Conservation (phyloP, 441 rosid species). For the Mallotus repandus region DNA sequence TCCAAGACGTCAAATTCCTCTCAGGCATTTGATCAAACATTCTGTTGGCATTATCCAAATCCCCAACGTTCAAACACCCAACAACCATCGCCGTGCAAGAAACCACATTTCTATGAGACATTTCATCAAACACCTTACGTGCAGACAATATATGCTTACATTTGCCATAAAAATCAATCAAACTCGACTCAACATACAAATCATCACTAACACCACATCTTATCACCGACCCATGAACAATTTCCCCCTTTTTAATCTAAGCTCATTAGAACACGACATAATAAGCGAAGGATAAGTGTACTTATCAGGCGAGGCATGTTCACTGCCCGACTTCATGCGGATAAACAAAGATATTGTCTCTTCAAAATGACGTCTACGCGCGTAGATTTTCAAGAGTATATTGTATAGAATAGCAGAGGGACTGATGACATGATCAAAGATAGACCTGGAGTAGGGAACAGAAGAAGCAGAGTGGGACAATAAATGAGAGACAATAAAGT, state of each 20-base stretch:
- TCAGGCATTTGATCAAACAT: slow-evolving; percentile 58
- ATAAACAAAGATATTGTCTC: slow-evolving; percentile 44
- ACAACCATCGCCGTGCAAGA: slow-evolving; percentile 75
- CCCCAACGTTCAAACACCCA: slow-evolving; percentile 48
- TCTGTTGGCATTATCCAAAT: slow-evolving; percentile 46
- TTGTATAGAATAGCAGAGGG: slow-evolving; percentile 66
- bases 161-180: slow-evolving; percentile 67
- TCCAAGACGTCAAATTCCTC: slow-evolving; percentile 61
- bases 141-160: slow-evolving; percentile 46
- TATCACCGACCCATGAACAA: slow-evolving; percentile 55
- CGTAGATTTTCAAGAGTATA: slow-evolving; percentile 44
- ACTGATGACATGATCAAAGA: slow-evolving; percentile 40
- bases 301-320: slow-evolving; percentile 39
- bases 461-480: slow-evolving; percentile 34
- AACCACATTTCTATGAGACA: slow-evolving; percentile 52
- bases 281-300: slow-evolving; percentile 53
- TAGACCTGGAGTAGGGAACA: slow-evolving; percentile 31
- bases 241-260: slow-evolving; percentile 37
- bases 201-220: slow-evolving; percentile 41
- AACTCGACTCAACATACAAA: slow-evolving; percentile 56
- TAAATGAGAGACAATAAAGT: slow-evolving; percentile 46
- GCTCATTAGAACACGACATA: slow-evolving; percentile 49
- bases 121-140: slow-evolving; percentile 59
- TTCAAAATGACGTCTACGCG: slow-evolving; percentile 30
- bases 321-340: slow-evolving; percentile 48